A percentile compares a stretch with the other conserved stretches of the same genome.
Conservation (phyloP, 1,139 yeast species). For the Geotrichum macrosporum region DNA sequence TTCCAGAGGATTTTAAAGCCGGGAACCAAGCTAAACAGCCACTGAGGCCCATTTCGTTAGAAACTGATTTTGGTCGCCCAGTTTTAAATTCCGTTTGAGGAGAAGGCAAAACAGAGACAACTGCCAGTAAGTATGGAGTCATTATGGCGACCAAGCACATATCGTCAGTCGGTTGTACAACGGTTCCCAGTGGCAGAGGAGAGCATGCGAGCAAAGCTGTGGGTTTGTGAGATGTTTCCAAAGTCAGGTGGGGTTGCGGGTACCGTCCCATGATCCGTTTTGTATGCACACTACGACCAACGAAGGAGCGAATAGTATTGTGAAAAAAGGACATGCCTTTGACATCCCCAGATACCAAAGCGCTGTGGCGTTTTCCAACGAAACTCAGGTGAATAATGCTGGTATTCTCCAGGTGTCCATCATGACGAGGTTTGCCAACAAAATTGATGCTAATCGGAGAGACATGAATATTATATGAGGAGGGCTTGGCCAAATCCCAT, state of each 20-base stretch:
- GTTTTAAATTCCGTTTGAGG: conserved; percentile 53
- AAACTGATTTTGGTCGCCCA: conserved; percentile 44
- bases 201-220: conserved; percentile 43
- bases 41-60: conserved; percentile 39
- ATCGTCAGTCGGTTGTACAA: conserved; percentile 49
- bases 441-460: conserved; percentile 35
- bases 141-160: conserved; percentile 60
- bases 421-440: conserved; percentile 29
- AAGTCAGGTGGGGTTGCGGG: conserved; percentile 26
- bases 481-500: conserved; percentile 44
- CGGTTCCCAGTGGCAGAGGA: conserved; percentile 53
- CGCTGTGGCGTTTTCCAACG: conserved; percentile 53
- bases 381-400: conserved; percentile 51
- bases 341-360: conserved; percentile 55
- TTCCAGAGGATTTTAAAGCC: conserved; percentile 34
- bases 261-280: conserved; percentile 53
- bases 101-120: conserved; percentile 54
- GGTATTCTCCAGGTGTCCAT: conserved; percentile 52
- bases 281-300: conserved; percentile 50
- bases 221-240: conserved; percentile 25
- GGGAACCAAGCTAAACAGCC: conserved; percentile 63
- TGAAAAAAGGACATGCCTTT: conserved; percentile 60
- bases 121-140: conserved; percentile 48
- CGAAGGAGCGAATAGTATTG: conserved; percentile 51
- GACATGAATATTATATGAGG: conserved; percentile 36